Conservation (phyloP, 208 protist genomes). For the Blechomonas ayalai region DNA sequence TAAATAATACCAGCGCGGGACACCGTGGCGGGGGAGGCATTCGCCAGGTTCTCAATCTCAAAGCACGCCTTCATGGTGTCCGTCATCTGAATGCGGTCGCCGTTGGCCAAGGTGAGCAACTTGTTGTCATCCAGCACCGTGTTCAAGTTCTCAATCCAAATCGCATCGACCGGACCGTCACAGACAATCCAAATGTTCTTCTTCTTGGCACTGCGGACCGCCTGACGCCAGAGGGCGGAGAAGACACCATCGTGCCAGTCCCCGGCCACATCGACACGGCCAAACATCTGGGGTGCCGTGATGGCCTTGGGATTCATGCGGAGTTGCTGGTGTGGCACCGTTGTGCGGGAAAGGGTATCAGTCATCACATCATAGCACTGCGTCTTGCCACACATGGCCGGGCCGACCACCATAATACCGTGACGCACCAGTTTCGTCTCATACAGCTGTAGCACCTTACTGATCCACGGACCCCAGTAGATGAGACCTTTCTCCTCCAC, state of each 20-base stretch:
- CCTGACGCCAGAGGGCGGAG: conserved; percentile 87
- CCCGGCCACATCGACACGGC: conserved; percentile 90
- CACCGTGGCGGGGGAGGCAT: conserved; percentile 98
- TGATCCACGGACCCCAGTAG: conserved; percentile 82
- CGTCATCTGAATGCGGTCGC: conserved; percentile 96
- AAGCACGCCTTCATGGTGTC: conserved; percentile 96
- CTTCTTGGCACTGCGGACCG: conserved; percentile 86
- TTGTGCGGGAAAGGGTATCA: conserved; percentile 78
- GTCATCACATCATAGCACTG: conserved; percentile 92
- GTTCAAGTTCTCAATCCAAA: conserved; percentile 99
- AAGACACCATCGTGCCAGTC: conserved; percentile 97
- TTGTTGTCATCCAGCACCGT: conserved; percentile 99
- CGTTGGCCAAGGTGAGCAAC: conserved; percentile 97
- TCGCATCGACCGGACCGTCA: conserved; percentile 97
- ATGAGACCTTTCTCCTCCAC: conserved; percentile 83
- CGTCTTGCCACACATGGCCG: conserved; percentile 92
- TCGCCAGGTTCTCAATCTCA: conserved; percentile 97
- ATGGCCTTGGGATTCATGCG: conserved; percentile 95
- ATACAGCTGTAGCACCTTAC: conserved; percentile 93
- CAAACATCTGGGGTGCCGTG: conserved; percentile 95
- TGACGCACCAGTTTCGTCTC: conserved; percentile 94
- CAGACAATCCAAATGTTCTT: conserved; percentile 94
- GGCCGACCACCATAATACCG: conserved; percentile 94
- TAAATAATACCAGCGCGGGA: conserved; percentile 98
- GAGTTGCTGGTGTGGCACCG: conserved; percentile 86